Conservation (phyloP, 176 grass and related monocot species). For the Juncus effusus region DNA sequence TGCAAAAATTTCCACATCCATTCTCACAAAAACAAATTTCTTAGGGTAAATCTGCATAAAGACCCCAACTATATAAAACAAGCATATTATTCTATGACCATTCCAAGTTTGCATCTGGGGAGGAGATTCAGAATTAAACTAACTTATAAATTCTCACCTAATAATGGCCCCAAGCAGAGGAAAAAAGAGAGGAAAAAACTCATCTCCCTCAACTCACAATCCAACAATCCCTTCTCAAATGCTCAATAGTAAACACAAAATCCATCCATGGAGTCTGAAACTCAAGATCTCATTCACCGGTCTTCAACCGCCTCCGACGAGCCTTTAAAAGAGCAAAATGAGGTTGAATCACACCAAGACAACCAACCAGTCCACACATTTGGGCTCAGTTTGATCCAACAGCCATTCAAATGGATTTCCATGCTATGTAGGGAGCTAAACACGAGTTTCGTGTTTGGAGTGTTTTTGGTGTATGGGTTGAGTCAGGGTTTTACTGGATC, state of each 20-base stretch:
- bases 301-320: not conserved
- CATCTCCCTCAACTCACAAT: conserved; percentile 6
- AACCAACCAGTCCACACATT: not conserved
- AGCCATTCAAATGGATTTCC: conserved; percentile 61
- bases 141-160: conserved; percentile 6
- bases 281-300: conserved; percentile 36
- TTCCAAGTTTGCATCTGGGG: not conserved
- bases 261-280: conserved; percentile 29
- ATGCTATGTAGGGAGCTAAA: conserved; percentile 89
- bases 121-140: conserved; percentile 10
- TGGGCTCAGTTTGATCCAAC: conserved; percentile 7
- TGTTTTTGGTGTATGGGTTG: conserved; percentile 83
- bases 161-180: not conserved
- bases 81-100: not conserved
- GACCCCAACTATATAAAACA: not conserved
- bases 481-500: conserved; percentile 73
- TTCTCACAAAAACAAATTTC: not conserved
- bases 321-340: conserved; percentile 7
- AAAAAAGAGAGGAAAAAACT: not conserved
- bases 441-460: conserved; percentile 61
- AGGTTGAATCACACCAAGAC: not conserved
- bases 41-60: not conserved
- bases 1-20: not conserved
- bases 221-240: conserved; percentile 19
- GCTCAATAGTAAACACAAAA: not conserved